These are phyloP conservation scores for Fusarium poae DNA, from an alignment of 2,329 filamentous ascomycete species.

Conservation along the genomic window DNA sequence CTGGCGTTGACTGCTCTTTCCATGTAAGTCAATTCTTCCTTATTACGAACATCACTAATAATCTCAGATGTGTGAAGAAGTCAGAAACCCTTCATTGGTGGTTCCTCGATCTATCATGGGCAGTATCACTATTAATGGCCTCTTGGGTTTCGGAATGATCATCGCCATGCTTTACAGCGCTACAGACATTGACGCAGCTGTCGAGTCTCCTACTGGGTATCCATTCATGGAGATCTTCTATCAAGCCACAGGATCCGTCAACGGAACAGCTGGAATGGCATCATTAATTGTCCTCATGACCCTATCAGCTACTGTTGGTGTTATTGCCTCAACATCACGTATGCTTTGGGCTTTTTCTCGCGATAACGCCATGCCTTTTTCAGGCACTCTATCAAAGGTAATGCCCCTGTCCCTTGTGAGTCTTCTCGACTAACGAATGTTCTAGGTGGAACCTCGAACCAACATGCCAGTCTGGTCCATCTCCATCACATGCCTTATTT, in stretches of 20 bases:
- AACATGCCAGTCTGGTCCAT: conserved; percentile 45
- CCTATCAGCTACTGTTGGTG: conserved; percentile 41
- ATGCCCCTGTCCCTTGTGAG: rapidly evolving
- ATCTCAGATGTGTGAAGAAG: conserved; percentile 44
- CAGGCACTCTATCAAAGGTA: conserved; percentile 35
- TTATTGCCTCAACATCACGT: conserved; percentile 44
- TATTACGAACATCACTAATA: neutral
- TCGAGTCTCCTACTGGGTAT: conserved; percentile 39
- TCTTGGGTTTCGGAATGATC: conserved; percentile 41
- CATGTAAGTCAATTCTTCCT: conserved; percentile 17
- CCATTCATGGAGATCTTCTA: conserved; percentile 46
- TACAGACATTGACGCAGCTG: conserved; percentile 42
- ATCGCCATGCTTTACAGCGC: conserved; percentile 46
- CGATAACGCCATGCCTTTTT: conserved; percentile 43
- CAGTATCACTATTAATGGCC: conserved; percentile 39
- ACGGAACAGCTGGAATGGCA: conserved; percentile 38
- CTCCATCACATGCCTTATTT: conserved; percentile 33
- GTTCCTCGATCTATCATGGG: conserved; percentile 45
- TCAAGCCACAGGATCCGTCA: conserved; percentile 41
- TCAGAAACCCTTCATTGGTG: conserved; percentile 39
- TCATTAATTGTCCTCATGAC: conserved; percentile 44
- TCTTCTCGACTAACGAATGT: neutral
- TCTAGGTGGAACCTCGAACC: conserved; percentile 38
- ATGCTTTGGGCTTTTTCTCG: conserved; percentile 46
- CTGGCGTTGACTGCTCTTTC: conserved; percentile 45